These are phyloP conservation scores for Chaetomium globosum DNA, from an alignment of 2,329 filamentous ascomycete species.

Conservation along the genomic window DNA sequence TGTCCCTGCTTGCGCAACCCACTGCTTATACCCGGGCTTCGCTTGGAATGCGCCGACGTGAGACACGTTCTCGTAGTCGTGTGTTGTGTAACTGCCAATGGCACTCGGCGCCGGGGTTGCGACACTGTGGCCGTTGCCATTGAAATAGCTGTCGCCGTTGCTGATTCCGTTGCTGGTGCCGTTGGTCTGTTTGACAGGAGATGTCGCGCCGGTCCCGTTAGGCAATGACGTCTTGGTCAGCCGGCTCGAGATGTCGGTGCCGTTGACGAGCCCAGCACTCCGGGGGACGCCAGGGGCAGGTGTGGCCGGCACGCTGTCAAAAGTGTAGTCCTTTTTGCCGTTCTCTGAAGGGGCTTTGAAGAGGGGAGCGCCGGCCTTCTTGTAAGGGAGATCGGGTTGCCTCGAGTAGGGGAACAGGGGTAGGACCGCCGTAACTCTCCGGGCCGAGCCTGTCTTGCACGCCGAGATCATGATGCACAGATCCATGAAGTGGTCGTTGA, in stretches of 20 bases:
- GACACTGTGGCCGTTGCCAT: slow-evolving; percentile 20
- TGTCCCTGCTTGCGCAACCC: slow-evolving; percentile 96
- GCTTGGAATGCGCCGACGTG: slow-evolving; percentile 66
- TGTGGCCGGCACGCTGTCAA: slow-evolving; percentile 88
- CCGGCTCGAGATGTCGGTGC: slow-evolving; percentile 72
- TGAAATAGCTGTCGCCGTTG: slow-evolving; percentile 29
- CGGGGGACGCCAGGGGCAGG: slow-evolving; percentile 73
- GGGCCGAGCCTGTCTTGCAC: slow-evolving; percentile 82
- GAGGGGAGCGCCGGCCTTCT: slow-evolving; percentile 88
- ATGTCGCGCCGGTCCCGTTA: slow-evolving; percentile 49
- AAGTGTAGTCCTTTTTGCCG: slow-evolving; percentile 70
- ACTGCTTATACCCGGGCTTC: slow-evolving; percentile 94
- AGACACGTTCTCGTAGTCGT: slow-evolving; percentile 65
- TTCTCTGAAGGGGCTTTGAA: slow-evolving; percentile 63
- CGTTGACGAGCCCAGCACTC: slow-evolving; percentile 66
- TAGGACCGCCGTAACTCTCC: slow-evolving; percentile 88
- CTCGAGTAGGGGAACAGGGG: slow-evolving; percentile 96
- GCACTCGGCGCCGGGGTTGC: not conserved
- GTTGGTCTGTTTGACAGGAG: slow-evolving; percentile 29
- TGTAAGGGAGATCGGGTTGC: slow-evolving; percentile 95
- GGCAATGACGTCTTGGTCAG: slow-evolving; percentile 68
- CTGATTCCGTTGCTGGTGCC: slow-evolving; percentile 5
- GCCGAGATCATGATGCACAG: slow-evolving; percentile 98
- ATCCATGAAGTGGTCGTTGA: slow-evolving; percentile 96
- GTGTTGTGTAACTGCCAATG: slow-evolving; percentile 55